phyloP scores from a whole-genome alignment of 78 protist species.

The Speleostelium caveatum region DNA sequence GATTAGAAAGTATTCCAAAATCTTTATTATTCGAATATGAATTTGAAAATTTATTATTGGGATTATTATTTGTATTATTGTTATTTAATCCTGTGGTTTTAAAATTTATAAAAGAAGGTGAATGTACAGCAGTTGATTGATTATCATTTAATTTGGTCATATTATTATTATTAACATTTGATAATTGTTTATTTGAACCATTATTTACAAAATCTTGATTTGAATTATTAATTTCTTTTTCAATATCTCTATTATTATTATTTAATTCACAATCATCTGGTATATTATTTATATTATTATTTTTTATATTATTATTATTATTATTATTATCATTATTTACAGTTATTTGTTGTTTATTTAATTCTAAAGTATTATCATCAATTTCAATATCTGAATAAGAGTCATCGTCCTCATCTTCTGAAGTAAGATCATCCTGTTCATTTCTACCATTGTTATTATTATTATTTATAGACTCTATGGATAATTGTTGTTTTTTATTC shows the following conservation, averaged over 20 bases:
- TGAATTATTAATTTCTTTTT: neutral
- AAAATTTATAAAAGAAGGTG: neutral
- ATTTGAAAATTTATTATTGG: neutral
- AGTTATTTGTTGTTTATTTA: neutral
- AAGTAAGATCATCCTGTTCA: neutral
- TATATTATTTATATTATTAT: too few relatives aligned
- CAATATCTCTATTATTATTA: neutral
- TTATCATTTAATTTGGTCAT: neutral
- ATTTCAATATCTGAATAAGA: neutral
- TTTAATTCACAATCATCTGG: neutral
- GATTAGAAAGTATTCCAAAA: neutral
- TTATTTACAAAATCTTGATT: neutral
- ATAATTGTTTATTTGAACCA: neutral
- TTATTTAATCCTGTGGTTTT: neutral
- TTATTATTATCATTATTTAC: conserved; percentile 3
- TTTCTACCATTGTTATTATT: neutral
- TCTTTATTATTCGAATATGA: too few relatives aligned
- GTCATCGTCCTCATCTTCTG: too few relatives aligned
- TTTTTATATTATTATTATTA: neutral
- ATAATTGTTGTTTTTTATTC: neutral
- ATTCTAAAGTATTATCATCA: neutral
- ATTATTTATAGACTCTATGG: neutral
- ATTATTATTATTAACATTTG: neutral
- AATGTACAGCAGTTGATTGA: neutral
- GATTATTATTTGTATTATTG: neutral